Percentiles rank a stretch among this genome's conserved stretches.
These are phyloP conservation scores for Cicer judaicum DNA, from an alignment of 306 rosid genomes.

Conservation along the genomic window DNA sequence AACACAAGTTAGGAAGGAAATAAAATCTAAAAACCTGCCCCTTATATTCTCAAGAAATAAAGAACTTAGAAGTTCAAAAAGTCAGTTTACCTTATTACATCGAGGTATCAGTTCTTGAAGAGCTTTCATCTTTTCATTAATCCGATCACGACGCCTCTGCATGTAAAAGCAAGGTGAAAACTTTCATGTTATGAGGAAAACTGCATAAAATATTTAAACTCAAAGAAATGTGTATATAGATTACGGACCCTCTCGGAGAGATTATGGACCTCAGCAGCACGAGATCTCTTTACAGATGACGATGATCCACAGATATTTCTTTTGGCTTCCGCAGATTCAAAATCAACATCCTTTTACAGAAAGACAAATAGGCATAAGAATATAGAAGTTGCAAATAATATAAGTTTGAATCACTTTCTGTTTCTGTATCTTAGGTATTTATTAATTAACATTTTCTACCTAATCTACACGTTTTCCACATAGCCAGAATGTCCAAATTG, in stretches of 20 bases:
- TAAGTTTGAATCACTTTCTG: slow-evolving; percentile 9
- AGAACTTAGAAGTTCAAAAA: slow-evolving; percentile 22
- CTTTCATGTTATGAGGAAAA: slow-evolving; percentile 26
- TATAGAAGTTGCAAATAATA: background rate
- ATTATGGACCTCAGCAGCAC: slow-evolving; percentile 96
- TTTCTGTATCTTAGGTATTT: background rate
- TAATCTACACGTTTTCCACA: background rate
- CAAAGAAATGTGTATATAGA: slow-evolving; percentile 37
- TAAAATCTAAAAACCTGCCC: slow-evolving; percentile 10
- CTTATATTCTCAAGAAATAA: slow-evolving; percentile 8
- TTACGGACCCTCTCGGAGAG: slow-evolving; percentile 93
- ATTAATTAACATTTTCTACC: background rate
- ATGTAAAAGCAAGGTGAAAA: slow-evolving; percentile 40
- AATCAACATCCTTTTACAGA: slow-evolving; percentile 63
- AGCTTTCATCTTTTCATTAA: slow-evolving; percentile 92
- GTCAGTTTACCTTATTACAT: slow-evolving; percentile 70
- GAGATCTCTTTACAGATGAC: slow-evolving; percentile 72
- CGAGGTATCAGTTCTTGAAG: slow-evolving; percentile 96
- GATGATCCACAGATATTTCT: slow-evolving; percentile 57
- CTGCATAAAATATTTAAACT: slow-evolving; percentile 8
- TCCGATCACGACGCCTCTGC: slow-evolving; percentile 97
- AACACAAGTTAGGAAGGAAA: slow-evolving; percentile 29
- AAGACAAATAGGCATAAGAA: slow-evolving; percentile 36
- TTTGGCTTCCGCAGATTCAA: slow-evolving; percentile 64
- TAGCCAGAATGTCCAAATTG: slow-evolving; percentile 16